These are phyloP conservation scores for Scortechinia acanthostroma DNA, from an alignment of 2,329 filamentous ascomycete species.

Conservation along the genomic window DNA sequence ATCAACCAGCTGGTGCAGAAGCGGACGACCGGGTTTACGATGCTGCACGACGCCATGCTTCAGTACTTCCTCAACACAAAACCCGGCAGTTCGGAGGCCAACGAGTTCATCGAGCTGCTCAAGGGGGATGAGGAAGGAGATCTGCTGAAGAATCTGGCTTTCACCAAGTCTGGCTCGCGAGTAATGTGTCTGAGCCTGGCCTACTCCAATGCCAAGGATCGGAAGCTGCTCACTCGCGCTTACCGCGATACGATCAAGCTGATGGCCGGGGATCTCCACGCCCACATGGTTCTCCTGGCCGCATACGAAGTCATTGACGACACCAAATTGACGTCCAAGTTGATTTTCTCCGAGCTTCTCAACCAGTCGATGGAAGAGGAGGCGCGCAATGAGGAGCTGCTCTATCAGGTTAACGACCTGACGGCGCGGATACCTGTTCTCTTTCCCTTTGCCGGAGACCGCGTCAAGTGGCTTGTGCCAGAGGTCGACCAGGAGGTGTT, in stretches of 20 bases:
- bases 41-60: conserved; percentile 96
- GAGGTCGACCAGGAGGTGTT: conserved; percentile 62
- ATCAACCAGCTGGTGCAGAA: conserved; percentile 93
- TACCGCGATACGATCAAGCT: conserved; percentile 85
- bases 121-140: conserved; percentile 89
- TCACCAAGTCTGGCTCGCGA: conserved; percentile 80
- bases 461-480: conserved; percentile 51
- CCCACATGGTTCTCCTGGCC: conserved; percentile 74
- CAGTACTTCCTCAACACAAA: conserved; percentile 85
- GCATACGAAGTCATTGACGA: conserved; percentile 91
- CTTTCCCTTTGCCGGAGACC: conserved; percentile 67
- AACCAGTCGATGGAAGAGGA: conserved; percentile 61
- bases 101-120: conserved; percentile 80
- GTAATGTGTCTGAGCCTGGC: conserved; percentile 78
- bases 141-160: conserved; percentile 87
- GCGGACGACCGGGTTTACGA: conserved; percentile 92
- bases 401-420: conserved; percentile 57
- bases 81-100: conserved; percentile 72
- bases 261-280: conserved; percentile 75
- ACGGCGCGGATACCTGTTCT: conserved; percentile 64
- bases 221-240: conserved; percentile 78
- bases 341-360: conserved; percentile 79
- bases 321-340: conserved; percentile 78
- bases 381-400: conserved; percentile 44
- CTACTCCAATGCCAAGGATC: conserved; percentile 82